Evolutionary conservation across 2,329 filamentous ascomycete species (phyloP).

Genomic region (Penicillium psychrosexuale): DNA sequence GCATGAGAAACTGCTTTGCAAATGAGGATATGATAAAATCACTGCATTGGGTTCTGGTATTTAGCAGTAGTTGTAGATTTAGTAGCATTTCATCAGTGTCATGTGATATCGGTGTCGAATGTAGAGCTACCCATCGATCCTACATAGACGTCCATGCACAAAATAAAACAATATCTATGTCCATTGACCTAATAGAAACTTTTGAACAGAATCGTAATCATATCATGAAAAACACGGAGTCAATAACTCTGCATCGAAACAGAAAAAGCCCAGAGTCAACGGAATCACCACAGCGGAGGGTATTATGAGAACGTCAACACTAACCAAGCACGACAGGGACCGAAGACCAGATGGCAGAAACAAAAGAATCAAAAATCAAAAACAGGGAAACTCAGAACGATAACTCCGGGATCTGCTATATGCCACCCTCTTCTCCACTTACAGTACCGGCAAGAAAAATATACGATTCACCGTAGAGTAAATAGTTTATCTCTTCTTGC

Average conservation of each 20-base stretch:
- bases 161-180: conserved; percentile 6
- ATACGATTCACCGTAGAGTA: neutral
- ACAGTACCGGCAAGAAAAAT: neutral
- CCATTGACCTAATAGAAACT: conserved; percentile 10
- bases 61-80: neutral
- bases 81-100: neutral
- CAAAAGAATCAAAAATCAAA: conserved; percentile 1
- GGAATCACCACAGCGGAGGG: conserved; percentile 13
- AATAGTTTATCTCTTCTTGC: conserved; percentile 9
- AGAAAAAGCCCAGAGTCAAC: conserved; percentile 8
- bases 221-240: conserved; percentile 8
- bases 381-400: neutral
- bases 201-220: conserved; percentile 14
- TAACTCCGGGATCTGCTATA: conserved; percentile 12
- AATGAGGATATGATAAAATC: conserved; percentile 4
- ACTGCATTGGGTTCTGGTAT: neutral
- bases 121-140: too few species aligned
- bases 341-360: conserved; percentile 10
- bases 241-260: conserved; percentile 6
- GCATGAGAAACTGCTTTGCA: neutral
- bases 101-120: neutral
- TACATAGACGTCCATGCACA: neutral
- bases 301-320: conserved; percentile 12
- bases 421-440: conserved; percentile 1
- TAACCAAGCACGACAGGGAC: conserved; percentile 10